Base-by-base conservation (phyloP, 306 rosid species). In the Hippophae tibetana region DNA sequence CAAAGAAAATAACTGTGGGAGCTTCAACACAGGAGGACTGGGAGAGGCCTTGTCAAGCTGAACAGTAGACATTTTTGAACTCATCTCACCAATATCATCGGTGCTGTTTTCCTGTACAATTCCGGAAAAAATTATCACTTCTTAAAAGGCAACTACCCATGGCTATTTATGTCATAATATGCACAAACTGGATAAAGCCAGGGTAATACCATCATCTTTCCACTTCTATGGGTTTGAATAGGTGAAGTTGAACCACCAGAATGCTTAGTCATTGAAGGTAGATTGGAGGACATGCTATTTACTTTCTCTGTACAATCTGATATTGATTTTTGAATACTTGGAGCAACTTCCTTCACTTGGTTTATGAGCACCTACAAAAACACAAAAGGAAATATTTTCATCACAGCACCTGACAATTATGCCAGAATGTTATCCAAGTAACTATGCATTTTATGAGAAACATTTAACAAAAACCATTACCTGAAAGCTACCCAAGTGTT, bases 401-500 rank as follows among this genome's bases (percentile, higher is more conserved):
- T 2, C 4, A 31, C 23, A 31, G 53, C 4, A 31, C 38, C 23
- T 1, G 38, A 31, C 5, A 31, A 31, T 31, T 31, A 31, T 31
- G 38, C 38, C 5, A 31, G 38, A 31, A 31, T 31, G 38, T 31
- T 4, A 31, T 31, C 38, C 5, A 2, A 31, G 5, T 2, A 31
- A 31, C 38, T 31, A 31, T 31, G 38, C 38, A 31, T 31, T 31
- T 4, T 31, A 31, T 31, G 38, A 31, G 4, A 31, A 31, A 31
- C 3, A 31, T 31, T 31, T 4, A 31, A 1, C 38, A 31, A 31
- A 31, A 31, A 31, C 58, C 56, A 66, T 60, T 78, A 93, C 99
- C 99, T 93, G 99, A 83, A 88, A 86, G 82, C 99, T 93, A 69
- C 95, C 94, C 53, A 93, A 77, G 79, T 93, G 99, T 71, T 93